phyloP scores from a whole-genome alignment of 2,329 filamentous ascomycete genomes.

The Fusarium drepaniforme region DNA sequence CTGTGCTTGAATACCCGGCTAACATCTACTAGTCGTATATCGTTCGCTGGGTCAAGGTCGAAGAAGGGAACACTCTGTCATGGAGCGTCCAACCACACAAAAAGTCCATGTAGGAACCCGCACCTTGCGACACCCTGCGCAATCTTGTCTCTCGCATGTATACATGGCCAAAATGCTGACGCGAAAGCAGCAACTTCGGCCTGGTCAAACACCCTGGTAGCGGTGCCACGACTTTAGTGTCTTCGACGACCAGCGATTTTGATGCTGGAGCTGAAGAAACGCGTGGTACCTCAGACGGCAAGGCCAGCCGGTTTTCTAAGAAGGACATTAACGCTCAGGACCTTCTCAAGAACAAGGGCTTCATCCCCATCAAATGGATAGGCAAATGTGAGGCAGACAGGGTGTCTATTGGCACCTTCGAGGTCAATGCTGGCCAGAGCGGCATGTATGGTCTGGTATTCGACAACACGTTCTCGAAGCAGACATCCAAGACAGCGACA shows the following conservation, averaged over 20 bases:
- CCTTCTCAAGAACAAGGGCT: constrained; percentile 74
- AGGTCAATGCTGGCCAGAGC: constrained; percentile 79
- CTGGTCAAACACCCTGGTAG: constrained; percentile 96
- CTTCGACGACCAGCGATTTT: constrained; percentile 58
- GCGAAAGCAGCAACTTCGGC: constrained; percentile 81
- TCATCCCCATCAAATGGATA: constrained; percentile 83
- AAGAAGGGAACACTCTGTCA: constrained; percentile 90
- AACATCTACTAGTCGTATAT: constrained; percentile 86
- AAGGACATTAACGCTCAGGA: constrained; percentile 73
- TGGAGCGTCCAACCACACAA: constrained; percentile 99
- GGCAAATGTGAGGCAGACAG: constrained; percentile 98
- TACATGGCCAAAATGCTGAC: constrained; percentile 23
- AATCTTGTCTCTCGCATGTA: neutral
- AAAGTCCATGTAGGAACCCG: constrained; percentile 81
- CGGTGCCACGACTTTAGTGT: constrained; percentile 62
- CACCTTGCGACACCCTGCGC: constrained; percentile 9
- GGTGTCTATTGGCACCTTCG: constrained; percentile 89
- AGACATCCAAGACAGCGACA: constrained; percentile 92
- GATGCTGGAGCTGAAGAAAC: constrained; percentile 62
- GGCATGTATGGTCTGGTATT: constrained; percentile 98
- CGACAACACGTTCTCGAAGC: constrained; percentile 99
- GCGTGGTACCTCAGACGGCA: constrained; percentile 57
- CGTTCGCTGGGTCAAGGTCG: constrained; percentile 95
- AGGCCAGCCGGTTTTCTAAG: constrained; percentile 62
- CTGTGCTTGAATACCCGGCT: constrained; percentile 26